These are phyloP conservation scores for Petunia secreta DNA, from an alignment of 257 asterid genomes.

Conservation along the genomic window DNA sequence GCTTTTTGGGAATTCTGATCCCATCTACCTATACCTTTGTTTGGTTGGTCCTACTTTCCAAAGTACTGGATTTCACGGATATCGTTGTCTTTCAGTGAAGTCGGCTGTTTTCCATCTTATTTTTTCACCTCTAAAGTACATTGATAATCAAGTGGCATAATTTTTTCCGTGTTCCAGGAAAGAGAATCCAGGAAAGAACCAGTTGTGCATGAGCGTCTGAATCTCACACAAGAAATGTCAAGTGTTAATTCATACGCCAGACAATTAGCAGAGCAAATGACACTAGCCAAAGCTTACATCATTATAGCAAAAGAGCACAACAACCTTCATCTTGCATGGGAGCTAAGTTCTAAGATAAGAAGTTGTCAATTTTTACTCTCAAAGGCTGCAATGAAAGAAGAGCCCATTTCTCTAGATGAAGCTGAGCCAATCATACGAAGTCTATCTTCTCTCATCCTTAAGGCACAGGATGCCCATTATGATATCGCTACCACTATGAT, in stretches of 20 bases:
- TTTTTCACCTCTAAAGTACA: neutral
- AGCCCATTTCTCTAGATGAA: constrained; percentile 72
- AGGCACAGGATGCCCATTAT: constrained; percentile 83
- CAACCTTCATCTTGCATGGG: constrained; percentile 88
- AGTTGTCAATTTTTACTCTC: constrained; percentile 78
- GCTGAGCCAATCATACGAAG: constrained; percentile 78
- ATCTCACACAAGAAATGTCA: constrained; percentile 60
- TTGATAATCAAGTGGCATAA: constrained; percentile 2
- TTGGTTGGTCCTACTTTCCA: neutral
- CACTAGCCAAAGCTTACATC: constrained; percentile 87
- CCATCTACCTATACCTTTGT: neutral
- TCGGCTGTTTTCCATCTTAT: constrained; percentile 17
- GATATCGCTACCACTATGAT: constrained; percentile 84
- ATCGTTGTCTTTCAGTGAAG: neutral
- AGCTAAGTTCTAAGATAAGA: constrained; percentile 76
- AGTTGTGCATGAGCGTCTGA: constrained; percentile 46
- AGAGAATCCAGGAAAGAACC: constrained; percentile 51
- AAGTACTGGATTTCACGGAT: neutral
- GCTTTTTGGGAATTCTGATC: neutral
- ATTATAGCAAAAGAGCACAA: constrained; percentile 82
- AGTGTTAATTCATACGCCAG: constrained; percentile 77
- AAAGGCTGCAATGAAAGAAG: constrained; percentile 79
- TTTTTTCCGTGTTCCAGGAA: constrained; percentile 51
- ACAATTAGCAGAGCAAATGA: constrained; percentile 85
- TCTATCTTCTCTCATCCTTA: constrained; percentile 74